phyloP scores from a whole-genome alignment of 192 early-diverging fungal genomes.

The Endogone sp. region DNA sequence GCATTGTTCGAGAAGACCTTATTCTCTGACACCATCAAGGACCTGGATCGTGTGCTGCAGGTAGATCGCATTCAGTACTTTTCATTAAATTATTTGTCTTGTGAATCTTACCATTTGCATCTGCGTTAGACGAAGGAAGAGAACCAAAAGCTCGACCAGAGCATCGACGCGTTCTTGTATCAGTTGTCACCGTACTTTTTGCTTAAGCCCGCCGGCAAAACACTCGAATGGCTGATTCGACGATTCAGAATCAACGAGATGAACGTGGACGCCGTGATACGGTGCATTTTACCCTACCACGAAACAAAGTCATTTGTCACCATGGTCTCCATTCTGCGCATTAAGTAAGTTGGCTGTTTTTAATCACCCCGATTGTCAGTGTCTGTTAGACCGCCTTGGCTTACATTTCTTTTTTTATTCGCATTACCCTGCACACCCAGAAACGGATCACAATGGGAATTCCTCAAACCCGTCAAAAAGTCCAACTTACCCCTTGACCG shows the following conservation, averaged over 20 bases:
- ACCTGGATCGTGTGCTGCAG: constrained; percentile 72
- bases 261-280: constrained; percentile 77
- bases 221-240: constrained; percentile 89
- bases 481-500: constrained; percentile 61
- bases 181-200: constrained; percentile 82
- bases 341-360: constrained; percentile 60
- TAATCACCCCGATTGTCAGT: no score
- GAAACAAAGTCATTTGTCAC: constrained; percentile 85
- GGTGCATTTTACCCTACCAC: constrained; percentile 87
- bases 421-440: constrained; percentile 22
- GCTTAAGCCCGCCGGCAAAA: constrained; percentile 80
- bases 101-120: background rate
- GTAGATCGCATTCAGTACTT: constrained; percentile 28
- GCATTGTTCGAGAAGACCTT: constrained; percentile 63
- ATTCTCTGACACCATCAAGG: constrained; percentile 79
- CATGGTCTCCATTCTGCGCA: constrained; percentile 71
- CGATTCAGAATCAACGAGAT: constrained; percentile 84
- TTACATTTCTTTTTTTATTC: background rate
- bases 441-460: constrained; percentile 49
- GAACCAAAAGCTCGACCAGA: constrained; percentile 73
- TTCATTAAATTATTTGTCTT: constrained; percentile 1
- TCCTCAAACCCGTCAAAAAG: constrained; percentile 53
- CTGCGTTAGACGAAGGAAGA: constrained; percentile 82
- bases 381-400: constrained; percentile 32
- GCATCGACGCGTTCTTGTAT: constrained; percentile 70